phyloP scores from a whole-genome alignment of 2,329 filamentous ascomycete genomes.

The Pyrenochaeta sp. region DNA sequence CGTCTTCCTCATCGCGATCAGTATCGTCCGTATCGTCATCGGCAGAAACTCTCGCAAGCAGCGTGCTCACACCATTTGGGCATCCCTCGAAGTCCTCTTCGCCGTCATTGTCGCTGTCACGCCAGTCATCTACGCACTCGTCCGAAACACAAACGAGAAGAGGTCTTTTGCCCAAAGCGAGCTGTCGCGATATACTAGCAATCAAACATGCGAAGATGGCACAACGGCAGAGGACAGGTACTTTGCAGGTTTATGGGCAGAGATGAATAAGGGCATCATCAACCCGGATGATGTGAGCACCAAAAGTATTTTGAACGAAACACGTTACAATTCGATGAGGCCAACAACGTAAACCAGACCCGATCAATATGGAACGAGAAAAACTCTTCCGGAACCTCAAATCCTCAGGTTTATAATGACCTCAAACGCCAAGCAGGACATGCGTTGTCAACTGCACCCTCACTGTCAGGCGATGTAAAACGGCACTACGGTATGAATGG shows the following conservation, averaged over 20 bases:
- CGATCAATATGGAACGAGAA: too few species aligned
- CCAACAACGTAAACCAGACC: too few species aligned
- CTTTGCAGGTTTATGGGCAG: slow-evolving; percentile 14
- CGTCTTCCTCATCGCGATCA: slow-evolving; percentile 22
- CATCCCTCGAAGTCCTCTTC: slow-evolving; percentile 21
- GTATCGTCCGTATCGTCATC: slow-evolving; percentile 20
- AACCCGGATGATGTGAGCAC: slow-evolving; percentile 15
- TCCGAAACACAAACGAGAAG: slow-evolving; percentile 14
- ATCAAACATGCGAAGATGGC: slow-evolving; percentile 9
- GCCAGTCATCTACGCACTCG: slow-evolving; percentile 25
- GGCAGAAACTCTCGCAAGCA: slow-evolving; percentile 18
- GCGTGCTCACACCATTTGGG: slow-evolving; percentile 23
- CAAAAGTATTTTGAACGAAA: slow-evolving; percentile 11
- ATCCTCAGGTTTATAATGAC: too few species aligned
- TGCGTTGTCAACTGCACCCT: too few species aligned
- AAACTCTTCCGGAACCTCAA: too few species aligned
- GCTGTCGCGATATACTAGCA: slow-evolving; percentile 8
- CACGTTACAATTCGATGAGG: slow-evolving; percentile 13
- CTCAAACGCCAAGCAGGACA: too few species aligned
- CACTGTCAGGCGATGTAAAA: too few species aligned
- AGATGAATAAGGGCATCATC: slow-evolving; percentile 12
- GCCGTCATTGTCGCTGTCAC: slow-evolving; percentile 23
- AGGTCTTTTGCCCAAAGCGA: slow-evolving; percentile 14
- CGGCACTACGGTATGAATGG: too few species aligned
- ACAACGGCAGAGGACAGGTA: slow-evolving; percentile 6